Percentiles rank a stretch among this genome's conserved stretches.
Conservation (phyloP, 805 yeast genomes). For the Wickerhamomyces bovis region DNA sequence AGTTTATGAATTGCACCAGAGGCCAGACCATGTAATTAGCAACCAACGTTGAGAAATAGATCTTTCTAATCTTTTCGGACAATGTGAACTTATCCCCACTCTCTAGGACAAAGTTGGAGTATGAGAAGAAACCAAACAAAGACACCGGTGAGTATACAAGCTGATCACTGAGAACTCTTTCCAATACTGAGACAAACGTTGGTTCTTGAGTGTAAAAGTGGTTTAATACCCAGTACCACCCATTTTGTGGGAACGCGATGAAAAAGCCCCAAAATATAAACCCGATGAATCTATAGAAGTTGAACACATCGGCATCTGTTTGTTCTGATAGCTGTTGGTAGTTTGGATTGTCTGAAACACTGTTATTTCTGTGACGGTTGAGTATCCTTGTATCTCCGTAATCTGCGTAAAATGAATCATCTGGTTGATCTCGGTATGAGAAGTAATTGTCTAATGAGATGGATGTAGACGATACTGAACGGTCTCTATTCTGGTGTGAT, state of each 20-base stretch:
- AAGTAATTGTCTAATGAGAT: constrained; percentile 13
- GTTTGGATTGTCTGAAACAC: constrained; percentile 15
- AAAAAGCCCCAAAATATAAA: constrained; percentile 85
- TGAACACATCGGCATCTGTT: constrained; percentile 36
- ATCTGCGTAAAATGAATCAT: constrained; percentile 24
- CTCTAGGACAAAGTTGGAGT: constrained; percentile 78
- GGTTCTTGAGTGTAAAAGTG: constrained; percentile 74
- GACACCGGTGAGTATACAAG: constrained; percentile 84
- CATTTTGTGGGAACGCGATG: constrained; percentile 76
- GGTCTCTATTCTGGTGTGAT: constrained; percentile 2
- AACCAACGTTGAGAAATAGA: constrained; percentile 63
- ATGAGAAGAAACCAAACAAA: constrained; percentile 71
- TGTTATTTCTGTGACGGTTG: constrained; percentile 25
- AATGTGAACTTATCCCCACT: constrained; percentile 62
- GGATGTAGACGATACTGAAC: constrained; percentile 7
- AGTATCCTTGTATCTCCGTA: constrained; percentile 25
- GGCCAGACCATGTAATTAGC: constrained; percentile 78
- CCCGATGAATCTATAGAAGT: constrained; percentile 65
- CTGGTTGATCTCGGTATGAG: constrained; percentile 10
- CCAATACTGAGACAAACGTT: constrained; percentile 74
- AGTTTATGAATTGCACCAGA: constrained; percentile 71
- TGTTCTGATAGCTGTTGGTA: constrained; percentile 27
- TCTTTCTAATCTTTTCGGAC: constrained; percentile 52
- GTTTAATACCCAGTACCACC: constrained; percentile 84
- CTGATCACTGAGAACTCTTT: constrained; percentile 87